Conservation (phyloP, 345 rosid species). For the Eutrema japonicum region DNA sequence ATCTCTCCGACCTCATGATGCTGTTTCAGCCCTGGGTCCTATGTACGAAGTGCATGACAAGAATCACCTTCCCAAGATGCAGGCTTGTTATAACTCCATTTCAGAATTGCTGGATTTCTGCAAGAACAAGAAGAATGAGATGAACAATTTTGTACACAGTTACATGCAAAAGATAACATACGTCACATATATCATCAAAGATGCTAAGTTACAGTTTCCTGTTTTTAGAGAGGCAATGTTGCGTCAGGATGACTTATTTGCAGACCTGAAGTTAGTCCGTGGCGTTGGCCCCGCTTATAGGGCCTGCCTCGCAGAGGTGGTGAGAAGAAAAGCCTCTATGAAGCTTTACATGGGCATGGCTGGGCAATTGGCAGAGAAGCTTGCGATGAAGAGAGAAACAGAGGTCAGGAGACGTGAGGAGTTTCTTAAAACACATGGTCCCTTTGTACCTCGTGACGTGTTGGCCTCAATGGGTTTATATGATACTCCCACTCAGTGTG, state of each 20-base stretch:
- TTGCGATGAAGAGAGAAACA: conserved; percentile 82
- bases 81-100: conserved; percentile 61
- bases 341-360: conserved; percentile 99
- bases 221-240: conserved; percentile 94
- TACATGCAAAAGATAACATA: conserved; percentile 83
- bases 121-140: conserved; percentile 82
- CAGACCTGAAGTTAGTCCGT: conserved; percentile 69
- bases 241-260: conserved; percentile 74
- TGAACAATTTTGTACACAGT: conserved; percentile 81
- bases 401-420: conserved; percentile 94
- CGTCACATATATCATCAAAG: conserved; percentile 74
- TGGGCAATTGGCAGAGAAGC: conserved; percentile 94
- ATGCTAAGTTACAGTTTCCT: conserved; percentile 89
- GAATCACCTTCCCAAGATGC: conserved; percentile 86
- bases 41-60: conserved; percentile 98
- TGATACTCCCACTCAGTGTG: conserved; percentile 91
- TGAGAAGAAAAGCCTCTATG: conserved; percentile 91
- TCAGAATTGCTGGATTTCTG: conserved; percentile 71
- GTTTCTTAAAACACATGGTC: conserved; percentile 70
- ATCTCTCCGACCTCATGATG: conserved; percentile 96
- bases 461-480: conserved; percentile 83
- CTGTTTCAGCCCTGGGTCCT: conserved; percentile 98
- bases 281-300: conserved; percentile 93
- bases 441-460: conserved; percentile 74
- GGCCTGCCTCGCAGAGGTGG: conserved; percentile 95